Base-by-base conservation (phyloP, 2,329 filamentous ascomycete species). In the Fusarium sp. region DNA sequence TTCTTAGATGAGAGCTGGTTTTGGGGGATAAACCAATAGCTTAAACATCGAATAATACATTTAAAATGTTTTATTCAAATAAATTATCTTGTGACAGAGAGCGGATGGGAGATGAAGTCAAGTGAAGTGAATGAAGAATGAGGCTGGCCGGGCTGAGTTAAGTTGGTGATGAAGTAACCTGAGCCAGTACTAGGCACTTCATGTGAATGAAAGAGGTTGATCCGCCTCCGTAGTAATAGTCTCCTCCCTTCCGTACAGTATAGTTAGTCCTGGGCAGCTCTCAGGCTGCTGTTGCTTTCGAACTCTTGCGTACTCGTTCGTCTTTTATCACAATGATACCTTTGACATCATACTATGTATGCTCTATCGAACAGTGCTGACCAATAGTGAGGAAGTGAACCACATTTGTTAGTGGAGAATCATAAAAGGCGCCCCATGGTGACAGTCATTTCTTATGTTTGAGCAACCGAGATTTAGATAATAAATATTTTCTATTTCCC, bases 391-490 rank as follows among this genome's bases (percentile, higher is more conserved):
- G 33, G n/a, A 26, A 51, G 41, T 33, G 8, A 58, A 38, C 45
- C 33, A 55, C 51, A 26, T 52, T 36, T 39, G n/a, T 22, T 20
- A 38, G 52, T 63, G 68, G 49, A 35, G 70, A 42, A 57, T 24
- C 15, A 39, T 26, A 39, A 68, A 54, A 48, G 26, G 57, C 39
- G 45, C 22, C 57, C 62, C 39, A 49, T 28, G 51, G 24, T 18
- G 58, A 38, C 24, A 18, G 56, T 47, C 44, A 26, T 67, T 39
- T 51, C 15, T 35, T 33, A 33, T 41, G 22, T 54, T 41, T 47
- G 45, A 55, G 31, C 33, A 38, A 70, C 36, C 59, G 59, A 70
- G 26, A 70, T 54, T 68, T 54, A 45, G 17, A 36, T n/a, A 15
- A 33, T 39, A 33, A 59, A 48, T 38, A n/a, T 31, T 24, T 20